Evolutionary conservation across 805 yeast genomes (phyloP).

Genomic region (Candida oleophila): DNA sequence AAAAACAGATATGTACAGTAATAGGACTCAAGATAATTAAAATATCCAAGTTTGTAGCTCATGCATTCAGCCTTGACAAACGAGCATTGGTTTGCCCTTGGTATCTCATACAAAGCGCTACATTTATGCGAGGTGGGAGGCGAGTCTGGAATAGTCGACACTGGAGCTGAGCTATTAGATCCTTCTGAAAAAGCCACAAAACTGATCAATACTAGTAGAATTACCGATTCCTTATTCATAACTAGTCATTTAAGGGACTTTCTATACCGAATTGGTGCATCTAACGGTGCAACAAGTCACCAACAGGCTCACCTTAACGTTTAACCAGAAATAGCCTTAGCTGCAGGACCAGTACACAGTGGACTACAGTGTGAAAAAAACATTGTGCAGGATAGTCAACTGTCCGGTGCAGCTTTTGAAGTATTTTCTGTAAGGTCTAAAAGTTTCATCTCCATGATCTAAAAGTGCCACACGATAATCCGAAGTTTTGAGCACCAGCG

Average conservation of each 20-base stretch:
- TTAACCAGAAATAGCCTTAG: no score
- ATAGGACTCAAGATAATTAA: conserved; percentile 37
- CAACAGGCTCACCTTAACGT: no score
- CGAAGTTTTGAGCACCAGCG: neutral
- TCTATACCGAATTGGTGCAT: neutral
- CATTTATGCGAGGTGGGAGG: conserved; percentile 5
- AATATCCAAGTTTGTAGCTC: conserved; percentile 28
- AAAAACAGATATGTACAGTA: conserved; percentile 22
- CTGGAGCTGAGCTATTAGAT: neutral
- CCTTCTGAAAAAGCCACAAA: neutral
- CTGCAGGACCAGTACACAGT: neutral
- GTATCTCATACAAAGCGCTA: conserved; percentile 7
- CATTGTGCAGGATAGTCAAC: neutral
- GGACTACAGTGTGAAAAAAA: neutral
- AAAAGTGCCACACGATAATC: neutral
- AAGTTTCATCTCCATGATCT: no score
- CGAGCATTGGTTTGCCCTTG: conserved; percentile 32
- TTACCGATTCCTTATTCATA: conserved; percentile 10
- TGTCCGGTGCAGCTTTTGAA: no score
- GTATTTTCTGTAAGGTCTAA: no score
- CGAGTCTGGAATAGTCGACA: neutral
- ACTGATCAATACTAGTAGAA: conserved; percentile 25
- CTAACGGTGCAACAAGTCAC: no score
- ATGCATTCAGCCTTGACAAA: conserved; percentile 35
- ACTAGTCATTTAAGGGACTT: neutral